Evolutionary conservation across 2,329 filamentous ascomycete species (phyloP).

Genomic region (Colletotrichum brevisporum): DNA sequence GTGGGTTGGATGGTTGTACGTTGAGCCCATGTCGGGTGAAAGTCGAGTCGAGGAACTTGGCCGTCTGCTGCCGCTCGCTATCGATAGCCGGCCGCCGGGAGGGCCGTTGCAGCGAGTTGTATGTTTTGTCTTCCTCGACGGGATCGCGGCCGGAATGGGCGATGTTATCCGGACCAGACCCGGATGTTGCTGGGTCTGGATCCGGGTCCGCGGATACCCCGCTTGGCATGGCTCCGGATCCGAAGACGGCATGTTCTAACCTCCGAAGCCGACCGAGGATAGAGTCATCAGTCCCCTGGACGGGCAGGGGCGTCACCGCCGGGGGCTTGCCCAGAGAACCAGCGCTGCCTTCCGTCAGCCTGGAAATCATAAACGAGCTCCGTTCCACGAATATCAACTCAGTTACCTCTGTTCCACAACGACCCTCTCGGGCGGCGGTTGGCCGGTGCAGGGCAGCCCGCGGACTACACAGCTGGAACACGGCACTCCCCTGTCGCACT

Average conservation of each 20-base stretch:
- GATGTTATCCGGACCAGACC: neutral
- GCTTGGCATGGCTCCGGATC: neutral
- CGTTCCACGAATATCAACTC: too few relatives aligned
- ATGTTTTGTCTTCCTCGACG: neutral
- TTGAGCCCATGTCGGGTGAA: constrained; percentile 17
- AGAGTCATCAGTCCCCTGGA: constrained; percentile 15
- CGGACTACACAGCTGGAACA: constrained; percentile 49
- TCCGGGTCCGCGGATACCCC: constrained; percentile 6
- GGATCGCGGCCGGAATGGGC: too few relatives aligned
- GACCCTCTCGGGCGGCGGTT: neutral
- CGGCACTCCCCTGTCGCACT: constrained; percentile 48
- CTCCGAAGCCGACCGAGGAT: constrained; percentile 45
- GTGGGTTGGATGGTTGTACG: neutral
- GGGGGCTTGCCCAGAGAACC: neutral
- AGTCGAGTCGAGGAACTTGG: constrained; percentile 29
- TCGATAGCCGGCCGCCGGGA: neutral
- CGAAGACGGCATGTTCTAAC: constrained; percentile 48
- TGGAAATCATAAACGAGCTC: too few relatives aligned
- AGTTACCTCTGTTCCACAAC: neutral
- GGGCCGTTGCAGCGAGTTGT: too few relatives aligned
- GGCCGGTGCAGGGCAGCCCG: constrained; percentile 45
- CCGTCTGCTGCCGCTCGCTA: constrained; percentile 33
- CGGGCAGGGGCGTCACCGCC: neutral
- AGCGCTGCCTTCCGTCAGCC: neutral
- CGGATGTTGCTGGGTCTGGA: too few relatives aligned